These are phyloP conservation scores for Rubus parviflorus DNA, from an alignment of 306 rosid species.

Conservation along the genomic window DNA sequence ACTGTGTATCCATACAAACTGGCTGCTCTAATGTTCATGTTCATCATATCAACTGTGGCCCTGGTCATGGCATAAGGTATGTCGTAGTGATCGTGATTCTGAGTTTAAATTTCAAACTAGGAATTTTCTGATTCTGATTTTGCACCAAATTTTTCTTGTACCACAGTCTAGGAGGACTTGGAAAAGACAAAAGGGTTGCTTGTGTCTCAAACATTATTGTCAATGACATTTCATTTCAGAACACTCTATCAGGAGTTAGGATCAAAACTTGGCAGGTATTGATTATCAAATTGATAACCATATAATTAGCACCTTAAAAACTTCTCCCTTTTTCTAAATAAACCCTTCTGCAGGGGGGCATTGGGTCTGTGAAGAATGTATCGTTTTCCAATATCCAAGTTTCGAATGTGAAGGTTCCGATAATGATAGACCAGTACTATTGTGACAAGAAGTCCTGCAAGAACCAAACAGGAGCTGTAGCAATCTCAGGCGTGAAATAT, in stretches of 20 bases:
- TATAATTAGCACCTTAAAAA: background rate
- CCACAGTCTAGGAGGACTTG: slow-evolving; percentile 79
- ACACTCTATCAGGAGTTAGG: slow-evolving; percentile 80
- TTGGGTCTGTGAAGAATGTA: slow-evolving; percentile 84
- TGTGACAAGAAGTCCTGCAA: slow-evolving; percentile 79
- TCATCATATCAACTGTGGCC: slow-evolving; percentile 90
- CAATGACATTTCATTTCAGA: slow-evolving; percentile 61
- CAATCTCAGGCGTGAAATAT: slow-evolving; percentile 59
- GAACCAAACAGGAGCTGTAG: slow-evolving; percentile 68
- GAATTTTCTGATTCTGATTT: background rate
- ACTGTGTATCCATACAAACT: slow-evolving; percentile 96
- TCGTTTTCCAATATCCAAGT: slow-evolving; percentile 76
- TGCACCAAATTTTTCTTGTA: background rate
- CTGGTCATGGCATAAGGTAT: slow-evolving; percentile 98
- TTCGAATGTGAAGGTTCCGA: slow-evolving; percentile 63
- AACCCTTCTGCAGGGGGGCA: slow-evolving; percentile 67
- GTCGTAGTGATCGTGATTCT: background rate
- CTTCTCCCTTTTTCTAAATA: background rate
- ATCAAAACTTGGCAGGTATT: slow-evolving; percentile 98
- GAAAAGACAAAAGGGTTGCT: slow-evolving; percentile 67
- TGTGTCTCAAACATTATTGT: slow-evolving; percentile 81
- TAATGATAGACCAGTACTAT: slow-evolving; percentile 80
- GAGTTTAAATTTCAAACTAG: background rate
- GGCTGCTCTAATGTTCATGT: slow-evolving; percentile 87
- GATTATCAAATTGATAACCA: background rate